Percentiles rank a stretch among this genome's conserved stretches.
Conservation (phyloP, 208 protist genomes). For the Trichomonas vaginalis region DNA sequence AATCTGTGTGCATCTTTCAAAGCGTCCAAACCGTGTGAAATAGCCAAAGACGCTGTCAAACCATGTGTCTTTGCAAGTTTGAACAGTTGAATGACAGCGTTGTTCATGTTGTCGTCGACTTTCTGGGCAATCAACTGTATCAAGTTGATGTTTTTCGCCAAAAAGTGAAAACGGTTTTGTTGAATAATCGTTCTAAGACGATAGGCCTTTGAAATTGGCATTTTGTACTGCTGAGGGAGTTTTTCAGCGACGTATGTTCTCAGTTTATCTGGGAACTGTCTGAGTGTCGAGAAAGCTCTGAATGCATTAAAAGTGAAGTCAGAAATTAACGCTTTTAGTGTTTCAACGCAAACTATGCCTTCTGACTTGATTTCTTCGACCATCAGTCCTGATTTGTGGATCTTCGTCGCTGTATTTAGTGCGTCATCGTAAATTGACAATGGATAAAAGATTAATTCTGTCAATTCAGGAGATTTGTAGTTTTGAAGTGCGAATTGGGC, state of each 20-base stretch:
- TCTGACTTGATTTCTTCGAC: neutral
- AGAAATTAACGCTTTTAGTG: neutral
- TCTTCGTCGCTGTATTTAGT: neutral
- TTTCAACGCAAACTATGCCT: neutral
- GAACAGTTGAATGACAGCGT: neutral
- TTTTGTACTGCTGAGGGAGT: neutral
- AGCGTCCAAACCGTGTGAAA: neutral
- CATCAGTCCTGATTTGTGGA: neutral
- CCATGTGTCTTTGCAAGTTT: neutral
- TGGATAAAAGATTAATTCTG: neutral
- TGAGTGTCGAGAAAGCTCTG: neutral
- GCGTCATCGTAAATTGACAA: conserved; percentile 3
- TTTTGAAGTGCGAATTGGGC: neutral
- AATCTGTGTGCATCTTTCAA: neutral
- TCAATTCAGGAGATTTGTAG: neutral
- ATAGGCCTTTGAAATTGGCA: neutral
- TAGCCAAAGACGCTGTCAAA: neutral
- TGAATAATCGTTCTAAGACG: neutral
- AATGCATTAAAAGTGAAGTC: neutral
- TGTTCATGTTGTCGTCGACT: neutral
- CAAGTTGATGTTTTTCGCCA: neutral
- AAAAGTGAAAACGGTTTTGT: neutral
- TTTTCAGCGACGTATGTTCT: neutral
- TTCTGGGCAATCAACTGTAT: neutral
- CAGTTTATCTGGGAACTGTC: neutral